Evolutionary conservation across 2,329 filamentous ascomycete genomes (phyloP), one percentile per base, ranked within the genome.

Genomic region (Emericellopsis atlantica): DNA sequence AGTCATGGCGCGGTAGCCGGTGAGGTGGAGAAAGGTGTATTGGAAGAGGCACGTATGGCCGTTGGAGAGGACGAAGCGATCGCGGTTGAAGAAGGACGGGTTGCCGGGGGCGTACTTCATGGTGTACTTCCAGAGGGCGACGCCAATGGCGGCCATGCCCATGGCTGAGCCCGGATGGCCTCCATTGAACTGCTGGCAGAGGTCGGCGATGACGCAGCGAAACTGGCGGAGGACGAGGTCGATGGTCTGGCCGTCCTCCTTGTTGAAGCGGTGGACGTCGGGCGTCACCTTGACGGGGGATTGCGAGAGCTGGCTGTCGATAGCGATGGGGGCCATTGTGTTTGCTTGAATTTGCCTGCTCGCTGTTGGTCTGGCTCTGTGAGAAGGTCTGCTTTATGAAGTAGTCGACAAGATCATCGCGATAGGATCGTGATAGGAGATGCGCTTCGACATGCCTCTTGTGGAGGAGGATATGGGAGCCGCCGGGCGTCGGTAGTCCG

Each of bases 141-240:
- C 61, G 9, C 76, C 76, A 41, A 80, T 79, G 4, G 71, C 74
- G 18, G 73, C 74, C 62, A 79, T 78, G 32, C 74, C 72, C 53
- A 78, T 76, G 15, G 70, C 65, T 49, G 62, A 79, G 72, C 79
- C 79, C 15, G 79, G 79, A 51, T 84, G 80, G 0, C 80, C 80
- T 31, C 78, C 78, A 46, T 74, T 74, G 57, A 81, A 84, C 47
- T 84, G 79, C 53, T 84, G 70, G 50, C 78, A 83, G 4, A 84
- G 58, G 52, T 84, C 80, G 36, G 79, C 76, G 44, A 84, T 78
- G 24, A 84, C 58, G 39, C 72, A 61, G 41, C 79, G 65, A 51
- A 81, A 81, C 6, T 72, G 73, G 48, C 67, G 69, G 39, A 83
- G 57, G 2, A 79, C 73, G 16, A 71, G 53, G 38, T 76, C 67